phyloP scores from a whole-genome alignment of 768 basidiomycete genomes.

The Omphalotus guepiniiformis region DNA sequence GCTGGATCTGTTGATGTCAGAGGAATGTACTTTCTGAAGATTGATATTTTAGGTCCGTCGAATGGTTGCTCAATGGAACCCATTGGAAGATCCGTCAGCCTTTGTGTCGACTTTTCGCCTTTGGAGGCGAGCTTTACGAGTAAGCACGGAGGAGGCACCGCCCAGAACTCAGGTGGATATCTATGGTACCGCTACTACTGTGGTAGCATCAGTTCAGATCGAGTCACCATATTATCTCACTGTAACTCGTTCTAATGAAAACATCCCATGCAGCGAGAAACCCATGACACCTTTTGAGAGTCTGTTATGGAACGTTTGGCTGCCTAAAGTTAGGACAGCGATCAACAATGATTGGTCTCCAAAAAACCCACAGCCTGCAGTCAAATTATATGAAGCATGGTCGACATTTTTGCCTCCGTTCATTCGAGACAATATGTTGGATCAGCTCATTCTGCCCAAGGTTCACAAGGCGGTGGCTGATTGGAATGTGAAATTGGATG shows the following conservation, averaged over 20 bases:
- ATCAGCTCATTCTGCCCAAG: slow-evolving; percentile 94
- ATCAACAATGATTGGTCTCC: slow-evolving; percentile 96
- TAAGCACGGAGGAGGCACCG: slow-evolving; percentile 43
- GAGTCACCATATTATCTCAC: no score
- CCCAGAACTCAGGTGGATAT: slow-evolving; percentile 47
- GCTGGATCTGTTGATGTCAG: slow-evolving; percentile 15
- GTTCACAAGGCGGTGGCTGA: slow-evolving; percentile 77
- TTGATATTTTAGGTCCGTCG: slow-evolving; percentile 53
- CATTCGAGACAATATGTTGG: slow-evolving; percentile 91
- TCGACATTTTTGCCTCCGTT: slow-evolving; percentile 82
- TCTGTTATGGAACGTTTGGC: slow-evolving; percentile 91
- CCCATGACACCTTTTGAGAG: slow-evolving; percentile 96
- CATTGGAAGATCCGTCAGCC: slow-evolving; percentile 68
- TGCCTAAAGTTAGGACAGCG: slow-evolving; percentile 88
- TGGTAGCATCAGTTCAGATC: slow-evolving; percentile 28
- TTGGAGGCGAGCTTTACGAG: slow-evolving; percentile 67
- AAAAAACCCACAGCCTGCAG: slow-evolving; percentile 63
- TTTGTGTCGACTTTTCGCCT: slow-evolving; percentile 62
- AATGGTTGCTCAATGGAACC: slow-evolving; percentile 75
- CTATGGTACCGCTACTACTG: slow-evolving; percentile 45
- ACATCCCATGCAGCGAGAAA: slow-evolving; percentile 45
- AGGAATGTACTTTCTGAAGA: background rate
- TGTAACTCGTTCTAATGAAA: no score
- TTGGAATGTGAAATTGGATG: slow-evolving; percentile 64
- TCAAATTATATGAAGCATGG: slow-evolving; percentile 88